Base-by-base conservation (phyloP, 371 early-diverging fungal genomes). In the Cokeromyces recurvatus region DNA sequence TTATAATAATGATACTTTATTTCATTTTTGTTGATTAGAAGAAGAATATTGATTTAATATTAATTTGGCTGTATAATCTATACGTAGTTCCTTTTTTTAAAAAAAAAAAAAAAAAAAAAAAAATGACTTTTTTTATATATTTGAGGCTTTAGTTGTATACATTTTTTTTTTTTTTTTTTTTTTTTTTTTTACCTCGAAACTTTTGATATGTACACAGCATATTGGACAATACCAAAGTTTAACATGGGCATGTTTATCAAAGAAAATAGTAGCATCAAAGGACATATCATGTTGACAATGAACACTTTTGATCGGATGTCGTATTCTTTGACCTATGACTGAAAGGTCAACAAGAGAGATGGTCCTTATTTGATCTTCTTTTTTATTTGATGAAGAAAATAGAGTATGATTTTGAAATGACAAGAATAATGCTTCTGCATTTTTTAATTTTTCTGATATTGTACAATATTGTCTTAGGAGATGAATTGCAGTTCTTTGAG, bases 181-280 rank as follows among this genome's bases (percentile, higher is more conserved):
- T 34, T 34, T 11, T 15, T 11, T 34, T 34, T 24, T 42, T 48
- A 58, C 58, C 39, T 58, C 53, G 6, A 48, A 44, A 29, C 29
- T 43, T 31, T 58, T 58, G n/a, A 58, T 58, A 39, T 58, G 58
- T 21, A 58, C 58, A 25, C 29, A 20, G 32, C 58, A 58, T 38
- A 53, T 48, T 24, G 58, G 58, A 32, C 58, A 58, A 45, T 53
- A 41, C 58, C 58, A 58, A 19, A 47, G 38, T 37, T 53, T 48
- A 31, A 39, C 44, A 32, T 52, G 35, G 12, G 36, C 31, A 41
- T 58, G 32, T 6, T 43, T 43, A 14, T 53, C 43, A 31, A 58
- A 58, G 17, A 58, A 58, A 3, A 14, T 6, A 20, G 40, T 25
- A 9, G 53, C 58, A 40, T 58, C 58, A 48, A 58, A 58, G 15